Evolutionary conservation across 2,329 filamentous ascomycete species (phyloP).

Genomic region (Diatrype stigma): DNA sequence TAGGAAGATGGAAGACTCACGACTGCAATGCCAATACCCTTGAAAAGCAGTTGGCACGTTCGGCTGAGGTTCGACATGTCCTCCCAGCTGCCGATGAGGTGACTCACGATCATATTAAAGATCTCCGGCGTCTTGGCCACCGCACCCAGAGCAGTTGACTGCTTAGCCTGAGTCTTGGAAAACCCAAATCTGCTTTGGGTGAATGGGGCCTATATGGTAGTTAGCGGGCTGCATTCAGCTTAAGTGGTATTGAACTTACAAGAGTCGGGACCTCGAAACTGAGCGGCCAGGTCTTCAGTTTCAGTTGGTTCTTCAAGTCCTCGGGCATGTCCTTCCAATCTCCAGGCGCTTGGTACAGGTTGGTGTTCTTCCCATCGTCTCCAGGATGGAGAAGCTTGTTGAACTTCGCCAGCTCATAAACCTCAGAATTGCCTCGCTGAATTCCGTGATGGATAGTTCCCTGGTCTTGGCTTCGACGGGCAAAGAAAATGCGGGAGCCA

Average conservation of each 20-base stretch:
- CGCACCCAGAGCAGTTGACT: slow-evolving; percentile 11
- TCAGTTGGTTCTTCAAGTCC: background rate
- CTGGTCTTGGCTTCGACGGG: background rate
- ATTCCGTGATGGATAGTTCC: background rate
- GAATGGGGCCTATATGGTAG: background rate
- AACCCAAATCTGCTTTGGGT: slow-evolving; percentile 2
- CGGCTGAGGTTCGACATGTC: slow-evolving; percentile 17
- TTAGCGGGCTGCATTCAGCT: background rate
- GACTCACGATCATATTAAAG: slow-evolving; percentile 5
- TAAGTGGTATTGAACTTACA: background rate
- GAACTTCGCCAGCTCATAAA: background rate
- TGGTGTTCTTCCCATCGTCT: background rate
- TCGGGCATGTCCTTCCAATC: background rate
- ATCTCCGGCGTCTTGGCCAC: slow-evolving; percentile 14
- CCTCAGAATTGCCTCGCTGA: background rate
- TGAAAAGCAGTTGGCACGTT: slow-evolving; percentile 16
- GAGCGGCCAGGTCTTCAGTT: background rate
- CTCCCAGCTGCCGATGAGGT: slow-evolving; percentile 11
- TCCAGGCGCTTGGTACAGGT: background rate
- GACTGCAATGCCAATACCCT: slow-evolving; percentile 4
- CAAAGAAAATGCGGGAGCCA: too few species aligned
- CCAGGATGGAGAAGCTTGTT: background rate
- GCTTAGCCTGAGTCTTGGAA: background rate
- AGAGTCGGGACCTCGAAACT: background rate
- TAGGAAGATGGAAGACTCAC: slow-evolving; percentile 11